Conservation (phyloP, 225 moss, liverwort and hornwort species). For the Marchantia polymorpha region DNA sequence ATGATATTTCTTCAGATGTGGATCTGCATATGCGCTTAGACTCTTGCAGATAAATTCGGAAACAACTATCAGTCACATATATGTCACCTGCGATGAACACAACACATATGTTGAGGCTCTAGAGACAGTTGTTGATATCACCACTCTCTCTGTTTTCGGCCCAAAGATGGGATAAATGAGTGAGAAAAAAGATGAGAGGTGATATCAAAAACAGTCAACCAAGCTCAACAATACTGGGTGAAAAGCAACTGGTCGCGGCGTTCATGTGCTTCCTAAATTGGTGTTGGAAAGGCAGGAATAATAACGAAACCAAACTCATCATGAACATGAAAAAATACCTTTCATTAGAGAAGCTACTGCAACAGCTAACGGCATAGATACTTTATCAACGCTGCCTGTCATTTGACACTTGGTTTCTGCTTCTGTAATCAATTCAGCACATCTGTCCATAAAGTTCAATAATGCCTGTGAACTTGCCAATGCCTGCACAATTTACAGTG, state of each 20-base stretch:
- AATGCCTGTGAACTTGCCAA: conserved; percentile 78
- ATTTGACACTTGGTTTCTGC: background rate
- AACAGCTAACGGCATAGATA: conserved; percentile 77
- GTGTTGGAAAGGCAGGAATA: background rate
- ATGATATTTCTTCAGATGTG: background rate
- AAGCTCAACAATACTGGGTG: background rate
- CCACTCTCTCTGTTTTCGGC: background rate
- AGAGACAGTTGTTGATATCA: background rate
- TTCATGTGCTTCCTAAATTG: background rate
- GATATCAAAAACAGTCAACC: background rate
- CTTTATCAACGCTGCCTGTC: background rate
- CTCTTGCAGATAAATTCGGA: background rate
- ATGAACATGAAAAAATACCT: conserved; percentile 39
- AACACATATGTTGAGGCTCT: background rate
- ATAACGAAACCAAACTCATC: background rate
- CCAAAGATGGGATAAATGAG: background rate
- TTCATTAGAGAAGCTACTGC: conserved; percentile 71
- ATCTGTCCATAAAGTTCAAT: conserved; percentile 68
- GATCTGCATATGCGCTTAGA: background rate
- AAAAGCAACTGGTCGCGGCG: background rate
- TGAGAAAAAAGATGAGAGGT: background rate
- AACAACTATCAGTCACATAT: background rate
- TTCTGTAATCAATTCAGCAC: conserved; percentile 43
- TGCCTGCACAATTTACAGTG: conserved; percentile 48
- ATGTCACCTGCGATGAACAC: background rate